Base-by-base conservation (phyloP, 1,139 yeast species). In the Nakaseomyces bracarensis region DNA sequence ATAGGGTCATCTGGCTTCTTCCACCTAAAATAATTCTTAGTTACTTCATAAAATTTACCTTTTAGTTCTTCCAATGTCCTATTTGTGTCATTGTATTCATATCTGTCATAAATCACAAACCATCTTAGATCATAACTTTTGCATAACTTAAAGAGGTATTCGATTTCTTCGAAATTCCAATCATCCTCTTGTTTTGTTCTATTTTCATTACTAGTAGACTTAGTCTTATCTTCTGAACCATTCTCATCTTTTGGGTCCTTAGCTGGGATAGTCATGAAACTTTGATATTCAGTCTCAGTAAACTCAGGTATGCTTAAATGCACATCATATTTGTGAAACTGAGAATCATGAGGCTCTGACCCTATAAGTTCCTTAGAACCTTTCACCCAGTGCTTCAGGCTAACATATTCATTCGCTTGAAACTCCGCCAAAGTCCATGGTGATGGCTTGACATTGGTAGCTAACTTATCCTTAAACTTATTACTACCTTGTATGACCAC, bases 121-220 rank as follows among this genome's bases (percentile, higher is more conserved):
- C 98, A 91, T 49, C 93, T 75, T 55, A 91, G 69, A 57, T 91
- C 97, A 57, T 75, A 89, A 1, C 71, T 73, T 30, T 69, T 63
- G 49, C 95, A 84, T 27, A 85, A 65, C 1, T 79, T 82, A 61
- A 89, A 86, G 20, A 91, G 65, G 47, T 82, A 77, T 39, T 68
- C 67, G 0, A 96, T 85, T 59, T 91, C 97, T 36, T 79, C 79
- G 53, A 72, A 84, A 2, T 75, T 66, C 96, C 97, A 89, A 15
- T 25, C 16, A 10, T 43, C 40, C 3, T 36, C 43, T 19, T 26
- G 39, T 11, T 38, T 43, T 25, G 14, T 9, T 19, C 4, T 10
- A 23, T 9, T 25, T 3, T 25, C 38, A 10, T 39, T 23, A 3
- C 4, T 7, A 4, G 13, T 38, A 7, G 6, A 16, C 8, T 39